Base-by-base conservation (phyloP, 257 asterid genomes). In the Lycium barbarum region DNA sequence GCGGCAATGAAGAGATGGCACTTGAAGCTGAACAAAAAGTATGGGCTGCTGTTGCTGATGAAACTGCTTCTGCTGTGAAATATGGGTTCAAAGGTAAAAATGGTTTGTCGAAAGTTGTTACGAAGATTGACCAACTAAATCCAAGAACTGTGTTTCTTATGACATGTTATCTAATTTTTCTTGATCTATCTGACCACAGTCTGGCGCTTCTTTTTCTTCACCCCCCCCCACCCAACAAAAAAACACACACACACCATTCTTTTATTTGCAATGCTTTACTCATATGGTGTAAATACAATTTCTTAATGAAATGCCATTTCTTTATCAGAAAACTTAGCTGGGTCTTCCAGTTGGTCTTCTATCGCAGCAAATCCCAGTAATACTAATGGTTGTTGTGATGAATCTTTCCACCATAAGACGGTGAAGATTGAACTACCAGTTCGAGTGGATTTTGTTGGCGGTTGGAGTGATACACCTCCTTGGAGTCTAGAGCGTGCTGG, bases 401-500 rank as follows among this genome's bases (percentile, higher is more conserved):
- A 90, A 85, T 58, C 94, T 87, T 91, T 90, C 90, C 85, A 81
- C 88, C 78, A 82, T 62, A 94, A 88, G 89, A 91, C 80, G 72
- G 98, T 95, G 86, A 95, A 88, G 91, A 94, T 92, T 83, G 98
- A 97, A 89, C 87, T 97, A 87, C 98, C 99, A 15, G 99, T 97
- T 85, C 93, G 98, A 62, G 98, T 95, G 84, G 97, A 97, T 90
- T 97, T 97, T 90, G 97, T 90, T 58, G 99, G 99, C 70, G 98
- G 98, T 57, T 97, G 99, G 99, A 97, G 98, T 78, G 98, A 97
- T 84, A 95, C 98, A 83, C 99, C 97, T 86, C 98, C 98, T 20
- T 96, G 99, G 98, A 97, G 98, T 90, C 90, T 94, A 91, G 98
- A 97, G 88, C 99, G 98, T 78, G 92, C 93, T 36, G 99, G 99